Conservation (phyloP, 495 filamentous ascomycete genomes). For the Talaromyces trachyspermus region DNA sequence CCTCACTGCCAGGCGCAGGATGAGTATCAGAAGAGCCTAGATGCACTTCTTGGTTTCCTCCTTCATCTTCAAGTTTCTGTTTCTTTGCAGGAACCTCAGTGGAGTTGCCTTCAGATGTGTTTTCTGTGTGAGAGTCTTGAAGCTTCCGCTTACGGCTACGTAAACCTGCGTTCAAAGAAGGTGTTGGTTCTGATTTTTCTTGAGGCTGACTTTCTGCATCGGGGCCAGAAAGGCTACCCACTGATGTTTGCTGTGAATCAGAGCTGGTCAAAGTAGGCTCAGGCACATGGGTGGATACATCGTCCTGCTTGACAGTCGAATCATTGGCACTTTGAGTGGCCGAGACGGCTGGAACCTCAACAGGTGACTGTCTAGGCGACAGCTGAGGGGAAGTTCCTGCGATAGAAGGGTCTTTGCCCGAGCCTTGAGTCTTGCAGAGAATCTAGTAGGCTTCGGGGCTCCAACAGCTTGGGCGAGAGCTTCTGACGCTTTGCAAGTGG, state of each 20-base stretch:
- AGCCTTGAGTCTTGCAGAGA: constrained; percentile 28
- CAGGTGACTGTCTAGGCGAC: background rate
- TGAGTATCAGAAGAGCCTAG: background rate
- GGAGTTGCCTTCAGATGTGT: background rate
- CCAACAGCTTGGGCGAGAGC: constrained; percentile 4
- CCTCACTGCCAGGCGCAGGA: background rate
- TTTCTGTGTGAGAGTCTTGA: background rate
- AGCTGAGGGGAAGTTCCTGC: background rate
- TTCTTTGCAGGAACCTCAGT: background rate
- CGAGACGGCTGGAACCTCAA: background rate
- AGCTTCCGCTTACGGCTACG: constrained; percentile 1
- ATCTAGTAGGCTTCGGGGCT: constrained; percentile 25
- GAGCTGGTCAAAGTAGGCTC: background rate
- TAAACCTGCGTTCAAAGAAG: background rate
- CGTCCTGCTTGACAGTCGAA: background rate
- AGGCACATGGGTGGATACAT: background rate
- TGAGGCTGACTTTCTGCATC: too few species aligned
- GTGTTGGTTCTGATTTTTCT: too few species aligned
- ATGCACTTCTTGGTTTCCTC: background rate
- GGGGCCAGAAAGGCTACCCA: too few species aligned
- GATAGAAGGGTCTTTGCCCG: constrained; percentile 9
- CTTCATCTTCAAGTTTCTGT: constrained; percentile 1
- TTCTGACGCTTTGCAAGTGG: constrained; percentile 1
- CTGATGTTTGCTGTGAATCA: background rate
- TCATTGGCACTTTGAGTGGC: background rate